Base-by-base conservation (phyloP, 2,329 filamentous ascomycete species). In the Talaromyces atroroseus region DNA sequence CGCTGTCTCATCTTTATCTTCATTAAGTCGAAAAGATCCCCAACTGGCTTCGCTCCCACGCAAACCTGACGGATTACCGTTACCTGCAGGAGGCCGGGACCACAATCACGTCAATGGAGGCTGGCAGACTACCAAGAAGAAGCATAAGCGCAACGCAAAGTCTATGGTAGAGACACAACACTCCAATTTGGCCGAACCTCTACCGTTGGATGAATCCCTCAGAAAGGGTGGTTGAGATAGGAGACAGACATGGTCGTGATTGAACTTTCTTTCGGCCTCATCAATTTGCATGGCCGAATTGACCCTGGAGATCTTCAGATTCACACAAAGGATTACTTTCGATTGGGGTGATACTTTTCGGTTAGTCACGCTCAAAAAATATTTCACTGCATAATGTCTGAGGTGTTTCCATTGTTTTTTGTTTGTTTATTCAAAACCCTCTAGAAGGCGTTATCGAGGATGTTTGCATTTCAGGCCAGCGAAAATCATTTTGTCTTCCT, bases 61-160 rank as follows among this genome's bases (percentile, higher is more conserved):
- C 14, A 73, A 72, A 55, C 52, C 60, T 16, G 74, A 73, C 54
- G 70, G 67, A 5, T 49, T 63, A 10, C 56, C 60, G 29, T 61
- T 68, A 6, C 47, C 60, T 10, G 57, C 55, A 24, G 47, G 47
- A 16, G 56, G 59, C 5, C 67, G 71, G 18, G 67, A 68, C 34
- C 44, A 46, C 21, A 51, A 34, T 7, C 61, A 65, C 12, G 36
- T 58, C n/a, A 65, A 64, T 52, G 59, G 65, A 49, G 69, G 70
- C 53, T 78, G 75, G 75, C 74, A 78, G 62, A 76, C 71, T 2
- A 74, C 72, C 10, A 76, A 75, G 63, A 75, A 72, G 60, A 76
- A 71, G 62, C 66, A 74, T 54, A 73, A 71, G 57, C 70, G 69
- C 59, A 68, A 64, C 45, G 61, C 62, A 46, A 76, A 73, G 55